Evolutionary conservation across 805 yeast genomes (phyloP).

Genomic region (Wickerhamiella allomyrinae): DNA sequence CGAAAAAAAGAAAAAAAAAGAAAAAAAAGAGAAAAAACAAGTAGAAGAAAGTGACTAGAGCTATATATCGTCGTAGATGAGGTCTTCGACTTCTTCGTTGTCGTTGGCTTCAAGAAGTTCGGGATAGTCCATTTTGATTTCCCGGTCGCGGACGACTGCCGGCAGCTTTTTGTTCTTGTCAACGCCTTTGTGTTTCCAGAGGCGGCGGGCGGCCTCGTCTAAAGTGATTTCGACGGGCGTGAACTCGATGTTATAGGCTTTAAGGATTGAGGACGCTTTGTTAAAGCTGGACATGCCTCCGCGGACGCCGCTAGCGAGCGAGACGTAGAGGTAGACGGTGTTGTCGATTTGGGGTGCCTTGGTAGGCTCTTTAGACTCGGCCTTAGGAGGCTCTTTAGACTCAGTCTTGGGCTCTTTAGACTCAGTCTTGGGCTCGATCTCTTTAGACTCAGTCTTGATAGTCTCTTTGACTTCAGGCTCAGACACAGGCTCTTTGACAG

Average conservation of each 20-base stretch:
- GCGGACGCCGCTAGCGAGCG: slow-evolving; percentile 72
- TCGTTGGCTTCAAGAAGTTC: slow-evolving; percentile 78
- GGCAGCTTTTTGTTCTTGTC: slow-evolving; percentile 53
- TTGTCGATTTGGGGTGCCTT: not conserved
- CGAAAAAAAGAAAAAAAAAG: no score
- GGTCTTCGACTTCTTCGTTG: slow-evolving; percentile 20
- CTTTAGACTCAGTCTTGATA: not conserved
- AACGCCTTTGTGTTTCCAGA: slow-evolving; percentile 58
- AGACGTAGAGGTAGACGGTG: slow-evolving; percentile 54
- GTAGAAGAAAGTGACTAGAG: not conserved
- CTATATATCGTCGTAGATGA: slow-evolving; percentile 17
- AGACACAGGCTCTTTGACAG: no score
- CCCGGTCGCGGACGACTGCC: slow-evolving; percentile 66
- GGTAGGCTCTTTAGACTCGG: not conserved
- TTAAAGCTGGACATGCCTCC: slow-evolving; percentile 60
- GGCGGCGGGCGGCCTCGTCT: slow-evolving; percentile 63
- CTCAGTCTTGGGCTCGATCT: not conserved
- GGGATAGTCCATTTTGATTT: slow-evolving; percentile 73
- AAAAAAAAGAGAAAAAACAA: no score
- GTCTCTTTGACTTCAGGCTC: not conserved
- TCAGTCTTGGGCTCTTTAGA: not conserved
- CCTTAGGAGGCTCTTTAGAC: not conserved
- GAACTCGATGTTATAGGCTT: slow-evolving; percentile 55
- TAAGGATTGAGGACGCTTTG: slow-evolving; percentile 52
- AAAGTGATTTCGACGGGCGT: slow-evolving; percentile 67